A percentile compares a stretch with the other conserved stretches of the same genome.
Evolutionary conservation across 108 stramenopile genomes (phyloP).

Genomic region (Cylindrotheca fusiformis): DNA sequence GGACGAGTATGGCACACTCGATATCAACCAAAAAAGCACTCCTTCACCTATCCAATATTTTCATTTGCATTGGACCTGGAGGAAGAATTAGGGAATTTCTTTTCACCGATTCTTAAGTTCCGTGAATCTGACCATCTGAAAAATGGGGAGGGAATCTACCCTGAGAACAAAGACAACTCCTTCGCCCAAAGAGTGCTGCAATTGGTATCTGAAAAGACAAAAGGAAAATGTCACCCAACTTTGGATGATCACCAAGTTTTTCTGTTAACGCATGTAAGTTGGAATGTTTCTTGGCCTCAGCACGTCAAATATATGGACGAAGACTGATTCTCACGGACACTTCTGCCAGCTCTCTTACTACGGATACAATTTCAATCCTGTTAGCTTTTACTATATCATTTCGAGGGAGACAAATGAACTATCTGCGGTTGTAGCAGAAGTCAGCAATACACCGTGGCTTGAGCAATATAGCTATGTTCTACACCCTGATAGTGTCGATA

Average conservation of each 20-base stretch:
- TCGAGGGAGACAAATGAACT: conserved; percentile 25
- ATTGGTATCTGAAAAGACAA: conserved; percentile 58
- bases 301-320: neutral
- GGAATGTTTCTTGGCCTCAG: neutral
- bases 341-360: conserved; percentile 37
- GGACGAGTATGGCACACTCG: conserved; percentile 76
- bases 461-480: conserved; percentile 93
- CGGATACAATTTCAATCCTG: conserved; percentile 91
- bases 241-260: conserved; percentile 37
- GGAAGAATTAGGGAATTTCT: conserved; percentile 60
- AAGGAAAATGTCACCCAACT: conserved; percentile 39
- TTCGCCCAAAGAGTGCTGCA: conserved; percentile 44
- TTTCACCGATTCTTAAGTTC: conserved; percentile 46
- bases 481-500: conserved; percentile 70
- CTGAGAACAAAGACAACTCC: conserved; percentile 10
- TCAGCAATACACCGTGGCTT: conserved; percentile 94
- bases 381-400: conserved; percentile 78
- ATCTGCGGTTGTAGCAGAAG: conserved; percentile 85
- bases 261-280: conserved; percentile 55
- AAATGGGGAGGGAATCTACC: conserved; percentile 60
- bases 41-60: conserved; percentile 89
- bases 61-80: conserved; percentile 80
- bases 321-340: neutral
- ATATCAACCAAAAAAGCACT: conserved; percentile 52
- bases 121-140: conserved; percentile 68